Percentiles rank a stretch among this genome's conserved stretches.
Conservation (phyloP, 495 filamentous ascomycete genomes). For the Podospora bellae-mahoneyi region DNA sequence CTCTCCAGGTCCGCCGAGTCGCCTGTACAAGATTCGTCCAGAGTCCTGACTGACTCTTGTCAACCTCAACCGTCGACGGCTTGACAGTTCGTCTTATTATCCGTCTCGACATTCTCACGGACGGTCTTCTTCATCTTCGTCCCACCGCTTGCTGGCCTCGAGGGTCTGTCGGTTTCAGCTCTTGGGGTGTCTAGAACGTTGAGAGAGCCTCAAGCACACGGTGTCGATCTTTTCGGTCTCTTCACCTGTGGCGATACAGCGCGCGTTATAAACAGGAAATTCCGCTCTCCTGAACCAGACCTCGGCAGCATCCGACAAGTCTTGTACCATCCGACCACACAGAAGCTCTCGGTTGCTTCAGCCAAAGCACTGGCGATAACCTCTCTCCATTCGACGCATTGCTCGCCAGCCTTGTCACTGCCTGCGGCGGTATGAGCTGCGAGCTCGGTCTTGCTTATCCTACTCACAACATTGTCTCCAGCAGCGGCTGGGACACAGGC, state of each 20-base stretch:
- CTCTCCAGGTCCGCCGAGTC: background rate
- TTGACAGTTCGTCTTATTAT: background rate
- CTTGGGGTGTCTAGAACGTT: background rate
- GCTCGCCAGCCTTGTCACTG: background rate
- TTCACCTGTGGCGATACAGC: background rate
- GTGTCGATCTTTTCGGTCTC: background rate
- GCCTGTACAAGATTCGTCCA: background rate
- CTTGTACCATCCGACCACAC: background rate
- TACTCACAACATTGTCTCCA: conserved; percentile 6
- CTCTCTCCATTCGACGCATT: conserved; percentile 9
- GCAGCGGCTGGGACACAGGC: background rate
- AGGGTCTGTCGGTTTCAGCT: background rate
- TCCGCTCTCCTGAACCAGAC: background rate
- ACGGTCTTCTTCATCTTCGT: background rate
- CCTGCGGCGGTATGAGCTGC: background rate
- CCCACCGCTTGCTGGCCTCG: background rate
- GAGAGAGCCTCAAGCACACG: background rate
- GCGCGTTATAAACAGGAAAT: conserved; percentile 4
- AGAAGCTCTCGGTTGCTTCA: background rate
- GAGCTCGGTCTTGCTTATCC: background rate
- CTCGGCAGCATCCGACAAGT: background rate
- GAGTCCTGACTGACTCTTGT: background rate
- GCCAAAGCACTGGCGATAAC: background rate
- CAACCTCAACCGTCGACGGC: conserved; percentile 2
- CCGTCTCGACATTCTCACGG: background rate